Percentiles rank a stretch among this genome's conserved stretches.
Evolutionary conservation across 345 rosid species (phyloP).

Genomic region (Arabis hirsuta): DNA sequence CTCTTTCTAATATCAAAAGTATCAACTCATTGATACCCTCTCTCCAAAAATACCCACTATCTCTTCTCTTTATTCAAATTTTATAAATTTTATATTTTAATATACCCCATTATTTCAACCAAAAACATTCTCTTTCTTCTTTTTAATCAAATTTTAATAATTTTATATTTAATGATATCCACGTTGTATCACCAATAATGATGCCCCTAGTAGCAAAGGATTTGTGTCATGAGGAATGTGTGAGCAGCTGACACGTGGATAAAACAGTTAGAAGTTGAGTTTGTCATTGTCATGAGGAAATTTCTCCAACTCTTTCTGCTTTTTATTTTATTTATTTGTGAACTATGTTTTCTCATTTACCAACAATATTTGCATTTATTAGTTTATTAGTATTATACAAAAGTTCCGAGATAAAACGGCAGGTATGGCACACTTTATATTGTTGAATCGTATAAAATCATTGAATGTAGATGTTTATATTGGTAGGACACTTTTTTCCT

Average conservation of each 20-base stretch:
- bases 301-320: neutral
- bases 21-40: too few relatives aligned
- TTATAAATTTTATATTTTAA: too few relatives aligned
- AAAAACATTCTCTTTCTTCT: too few relatives aligned
- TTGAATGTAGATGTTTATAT: slow-evolving; percentile 33
- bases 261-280: slow-evolving; percentile 45
- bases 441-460: slow-evolving; percentile 24
- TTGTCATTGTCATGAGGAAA: slow-evolving; percentile 37
- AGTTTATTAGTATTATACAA: neutral
- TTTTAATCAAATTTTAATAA: too few relatives aligned
- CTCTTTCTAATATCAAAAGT: too few relatives aligned
- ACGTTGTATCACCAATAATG: too few relatives aligned
- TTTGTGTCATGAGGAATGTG: slow-evolving; percentile 35
- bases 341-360: slow-evolving; percentile 20
- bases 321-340: neutral
- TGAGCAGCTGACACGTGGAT: slow-evolving; percentile 37
- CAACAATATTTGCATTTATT: slow-evolving; percentile 29
- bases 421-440: slow-evolving; percentile 9
- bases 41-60: too few relatives aligned
- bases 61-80: too few relatives aligned
- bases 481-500: neutral
- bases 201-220: slow-evolving; percentile 32
- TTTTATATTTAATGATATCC: too few relatives aligned
- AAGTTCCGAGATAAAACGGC: neutral
- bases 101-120: too few relatives aligned